Conservation (phyloP, 441 rosid genomes). For the Croton laevigatus region DNA sequence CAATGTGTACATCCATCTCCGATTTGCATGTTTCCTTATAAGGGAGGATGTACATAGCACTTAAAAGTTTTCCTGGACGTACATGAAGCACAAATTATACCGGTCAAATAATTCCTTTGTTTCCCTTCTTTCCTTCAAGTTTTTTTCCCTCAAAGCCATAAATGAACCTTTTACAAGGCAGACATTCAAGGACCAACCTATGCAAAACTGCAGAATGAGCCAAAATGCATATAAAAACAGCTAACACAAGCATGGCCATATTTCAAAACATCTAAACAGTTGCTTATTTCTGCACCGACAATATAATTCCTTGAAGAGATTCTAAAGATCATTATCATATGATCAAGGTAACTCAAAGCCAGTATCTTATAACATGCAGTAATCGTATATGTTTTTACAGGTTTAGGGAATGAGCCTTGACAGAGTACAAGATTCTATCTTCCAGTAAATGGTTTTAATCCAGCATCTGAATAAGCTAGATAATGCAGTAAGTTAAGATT, state of each 20-base stretch:
- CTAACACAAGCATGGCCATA: not conserved
- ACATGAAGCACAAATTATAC: not conserved
- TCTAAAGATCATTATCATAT: not conserved
- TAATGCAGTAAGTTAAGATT: not conserved
- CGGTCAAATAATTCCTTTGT: not conserved
- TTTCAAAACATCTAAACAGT: not conserved
- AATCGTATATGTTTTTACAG: not conserved
- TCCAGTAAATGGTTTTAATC: not conserved
- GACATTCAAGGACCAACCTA: not conserved
- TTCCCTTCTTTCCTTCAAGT: not conserved
- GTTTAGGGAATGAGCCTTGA: not conserved
- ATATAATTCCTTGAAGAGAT: not conserved
- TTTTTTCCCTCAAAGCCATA: not conserved
- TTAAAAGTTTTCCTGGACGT: not conserved
- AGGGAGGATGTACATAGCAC: not conserved
- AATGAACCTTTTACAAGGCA: not conserved
- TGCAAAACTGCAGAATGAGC: not conserved
- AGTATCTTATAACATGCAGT: not conserved
- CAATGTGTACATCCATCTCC: not conserved
- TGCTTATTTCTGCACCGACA: not conserved
- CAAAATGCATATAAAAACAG: not conserved
- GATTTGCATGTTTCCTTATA: not conserved
- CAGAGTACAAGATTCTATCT: not conserved
- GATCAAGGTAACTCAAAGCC: not conserved
- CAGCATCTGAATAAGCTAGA: not conserved